Evolutionary conservation across 2,329 filamentous ascomycete genomes (phyloP).

Genomic region (Rutstroemia sydowiana): DNA sequence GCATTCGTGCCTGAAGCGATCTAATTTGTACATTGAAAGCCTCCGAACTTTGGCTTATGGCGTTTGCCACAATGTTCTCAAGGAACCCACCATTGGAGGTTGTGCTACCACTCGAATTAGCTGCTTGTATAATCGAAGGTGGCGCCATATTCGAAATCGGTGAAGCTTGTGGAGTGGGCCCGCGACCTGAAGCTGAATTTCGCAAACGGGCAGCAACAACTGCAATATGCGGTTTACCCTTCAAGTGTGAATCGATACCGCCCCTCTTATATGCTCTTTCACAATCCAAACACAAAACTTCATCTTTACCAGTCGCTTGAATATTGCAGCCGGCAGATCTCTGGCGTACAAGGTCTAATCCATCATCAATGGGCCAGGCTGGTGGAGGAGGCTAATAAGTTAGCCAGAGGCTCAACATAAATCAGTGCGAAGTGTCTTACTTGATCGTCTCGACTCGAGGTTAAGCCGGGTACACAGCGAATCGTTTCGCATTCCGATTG

Average conservation of each 20-base stretch:
- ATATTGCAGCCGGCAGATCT: no score
- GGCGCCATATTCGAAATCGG: neutral
- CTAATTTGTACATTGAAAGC: neutral
- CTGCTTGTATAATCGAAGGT: neutral
- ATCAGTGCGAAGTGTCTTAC: neutral
- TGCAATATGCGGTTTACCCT: neutral
- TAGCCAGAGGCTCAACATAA: neutral
- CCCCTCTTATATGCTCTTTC: neutral
- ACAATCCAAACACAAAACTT: slow-evolving; percentile 2
- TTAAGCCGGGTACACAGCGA: neutral
- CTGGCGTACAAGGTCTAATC: no score
- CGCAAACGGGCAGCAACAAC: neutral
- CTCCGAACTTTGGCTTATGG: neutral
- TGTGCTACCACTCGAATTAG: neutral
- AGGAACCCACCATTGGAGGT: slow-evolving; percentile 1
- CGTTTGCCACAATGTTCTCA: slow-evolving; percentile 3
- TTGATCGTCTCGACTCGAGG: neutral
- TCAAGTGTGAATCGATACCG: neutral
- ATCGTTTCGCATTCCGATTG: neutral
- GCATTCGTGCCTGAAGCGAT: neutral
- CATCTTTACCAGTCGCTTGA: neutral
- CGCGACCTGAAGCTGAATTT: neutral
- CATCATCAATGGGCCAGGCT: no score
- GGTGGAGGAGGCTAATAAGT: neutral
- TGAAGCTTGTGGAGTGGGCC: neutral